Conservation (phyloP, 345 rosid genomes). For the Kernera saxatilis region DNA sequence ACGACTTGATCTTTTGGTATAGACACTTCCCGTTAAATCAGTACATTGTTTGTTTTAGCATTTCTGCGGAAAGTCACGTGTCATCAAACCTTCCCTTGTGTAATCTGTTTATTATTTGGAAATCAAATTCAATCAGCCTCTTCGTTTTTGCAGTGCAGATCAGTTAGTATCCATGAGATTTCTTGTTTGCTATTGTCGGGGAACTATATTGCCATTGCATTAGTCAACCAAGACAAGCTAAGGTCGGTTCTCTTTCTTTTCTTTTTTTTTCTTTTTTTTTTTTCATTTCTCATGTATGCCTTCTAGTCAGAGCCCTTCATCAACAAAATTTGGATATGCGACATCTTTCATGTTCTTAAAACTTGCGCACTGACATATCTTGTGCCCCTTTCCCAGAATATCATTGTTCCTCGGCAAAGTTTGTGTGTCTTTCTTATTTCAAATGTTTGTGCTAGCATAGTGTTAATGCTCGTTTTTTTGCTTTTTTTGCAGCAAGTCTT, state of each 20-base stretch:
- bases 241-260: constrained; percentile 39
- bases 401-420: background rate
- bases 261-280: constrained; percentile 4
- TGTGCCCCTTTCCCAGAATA: background rate
- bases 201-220: constrained; percentile 74
- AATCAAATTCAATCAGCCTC: constrained; percentile 31
- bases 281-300: background rate
- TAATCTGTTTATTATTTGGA: background rate
- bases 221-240: constrained; percentile 85
- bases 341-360: background rate
- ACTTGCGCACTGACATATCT: background rate
- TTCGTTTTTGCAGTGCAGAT: constrained; percentile 76
- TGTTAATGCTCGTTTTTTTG: background rate
- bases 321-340: constrained; percentile 36
- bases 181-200: constrained; percentile 71
- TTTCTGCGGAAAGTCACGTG: background rate
- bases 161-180: constrained; percentile 61
- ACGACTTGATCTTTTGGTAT: background rate
- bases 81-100: constrained; percentile 1
- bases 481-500: constrained; percentile 42
- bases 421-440: background rate
- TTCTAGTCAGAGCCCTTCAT: constrained; percentile 6
- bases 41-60: background rate
- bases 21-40: background rate
- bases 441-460: background rate